Percentiles rank a stretch among this genome's conserved stretches.
These are phyloP conservation scores for Pezicula rhizophila DNA, from an alignment of 2,329 filamentous ascomycete species.

Conservation along the genomic window DNA sequence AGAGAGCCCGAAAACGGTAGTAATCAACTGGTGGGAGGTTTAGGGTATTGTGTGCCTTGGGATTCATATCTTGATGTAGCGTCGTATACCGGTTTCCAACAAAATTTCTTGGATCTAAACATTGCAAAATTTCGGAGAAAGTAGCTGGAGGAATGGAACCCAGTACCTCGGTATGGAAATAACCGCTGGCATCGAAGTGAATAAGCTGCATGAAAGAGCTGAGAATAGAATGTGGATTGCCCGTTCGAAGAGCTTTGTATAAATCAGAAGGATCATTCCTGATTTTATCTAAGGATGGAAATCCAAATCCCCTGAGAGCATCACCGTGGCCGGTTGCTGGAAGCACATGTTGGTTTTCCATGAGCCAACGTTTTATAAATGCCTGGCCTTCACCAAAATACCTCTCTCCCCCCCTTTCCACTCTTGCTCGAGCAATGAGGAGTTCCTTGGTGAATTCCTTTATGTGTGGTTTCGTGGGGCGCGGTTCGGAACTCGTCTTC, in stretches of 20 bases:
- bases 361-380: too few species aligned
- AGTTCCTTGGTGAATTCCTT: too few species aligned
- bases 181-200: constrained; percentile 15
- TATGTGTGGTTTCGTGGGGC: too few species aligned
- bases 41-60: constrained; percentile 30
- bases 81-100: constrained; percentile 35
- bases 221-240: constrained; percentile 12
- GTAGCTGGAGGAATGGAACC: constrained; percentile 42
- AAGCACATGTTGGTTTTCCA: too few species aligned
- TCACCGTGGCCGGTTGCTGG: neutral
- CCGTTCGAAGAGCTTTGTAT: constrained; percentile 5
- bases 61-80: constrained; percentile 44
- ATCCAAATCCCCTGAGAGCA: neutral
- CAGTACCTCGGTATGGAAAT: constrained; percentile 24
- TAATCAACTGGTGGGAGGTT: constrained; percentile 8
- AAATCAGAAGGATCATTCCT: neutral
- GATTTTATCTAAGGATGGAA: too few species aligned
- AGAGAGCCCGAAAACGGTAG: constrained; percentile 16
- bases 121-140: constrained; percentile 58
- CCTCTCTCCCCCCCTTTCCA: too few species aligned
- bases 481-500: too few species aligned
- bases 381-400: too few species aligned
- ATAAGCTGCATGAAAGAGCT: constrained; percentile 6
- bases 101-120: constrained; percentile 52
- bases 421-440: too few species aligned